Evolutionary conservation across 2,329 filamentous ascomycete species (phyloP).

Genomic region (Ascochyta fabae): DNA sequence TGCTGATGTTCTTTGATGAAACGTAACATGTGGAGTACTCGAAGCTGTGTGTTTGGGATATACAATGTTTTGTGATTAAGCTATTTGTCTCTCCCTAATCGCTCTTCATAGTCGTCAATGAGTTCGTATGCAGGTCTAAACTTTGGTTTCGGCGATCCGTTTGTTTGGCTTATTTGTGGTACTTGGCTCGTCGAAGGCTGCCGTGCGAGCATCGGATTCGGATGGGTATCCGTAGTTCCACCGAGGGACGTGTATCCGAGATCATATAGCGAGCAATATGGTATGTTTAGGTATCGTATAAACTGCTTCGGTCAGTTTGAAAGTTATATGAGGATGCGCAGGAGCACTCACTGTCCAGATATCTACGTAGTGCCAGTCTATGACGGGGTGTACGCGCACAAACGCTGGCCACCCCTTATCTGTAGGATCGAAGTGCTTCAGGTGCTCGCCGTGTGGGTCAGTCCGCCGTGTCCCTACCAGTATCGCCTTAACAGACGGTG

Average conservation of each 20-base stretch:
- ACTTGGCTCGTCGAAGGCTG: slow-evolving; percentile 29
- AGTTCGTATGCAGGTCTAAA: slow-evolving; percentile 51
- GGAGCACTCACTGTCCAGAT: slow-evolving; percentile 82
- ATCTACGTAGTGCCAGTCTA: slow-evolving; percentile 96
- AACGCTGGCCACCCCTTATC: slow-evolving; percentile 90
- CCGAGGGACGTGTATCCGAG: slow-evolving; percentile 91
- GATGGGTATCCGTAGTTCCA: slow-evolving; percentile 84
- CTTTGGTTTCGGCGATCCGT: slow-evolving; percentile 29
- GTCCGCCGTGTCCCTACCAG: slow-evolving; percentile 89
- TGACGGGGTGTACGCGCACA: slow-evolving; percentile 91
- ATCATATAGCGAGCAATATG: slow-evolving; percentile 89
- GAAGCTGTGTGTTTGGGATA: neutral
- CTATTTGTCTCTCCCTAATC: slow-evolving; percentile 45
- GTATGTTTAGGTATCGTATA: slow-evolving; percentile 76
- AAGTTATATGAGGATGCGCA: neutral
- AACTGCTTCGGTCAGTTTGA: slow-evolving; percentile 60
- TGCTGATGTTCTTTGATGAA: neutral
- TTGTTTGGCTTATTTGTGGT: slow-evolving; percentile 19
- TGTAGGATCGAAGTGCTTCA: slow-evolving; percentile 85
- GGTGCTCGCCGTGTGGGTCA: slow-evolving; percentile 81
- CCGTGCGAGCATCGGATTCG: slow-evolving; percentile 71
- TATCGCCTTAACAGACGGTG: slow-evolving; percentile 73
- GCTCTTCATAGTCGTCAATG: slow-evolving; percentile 50
- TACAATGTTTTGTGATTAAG: neutral
- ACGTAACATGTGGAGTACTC: neutral